Base-by-base conservation (phyloP, 2,329 filamentous ascomycete species). In the Fusarium sp. region DNA sequence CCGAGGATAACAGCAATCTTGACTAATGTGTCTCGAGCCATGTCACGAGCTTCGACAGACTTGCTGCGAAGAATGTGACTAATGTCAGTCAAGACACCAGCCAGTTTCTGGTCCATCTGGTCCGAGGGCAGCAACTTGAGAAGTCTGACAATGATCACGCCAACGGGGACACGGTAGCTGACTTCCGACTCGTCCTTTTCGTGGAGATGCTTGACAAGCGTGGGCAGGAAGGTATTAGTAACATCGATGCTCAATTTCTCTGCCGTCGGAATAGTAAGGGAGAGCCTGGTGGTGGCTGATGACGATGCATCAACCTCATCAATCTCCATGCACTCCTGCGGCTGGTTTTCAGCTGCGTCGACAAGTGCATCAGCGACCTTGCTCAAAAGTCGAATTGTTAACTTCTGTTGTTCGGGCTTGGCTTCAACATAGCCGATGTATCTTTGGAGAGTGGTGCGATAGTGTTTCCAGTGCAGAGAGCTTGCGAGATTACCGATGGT, bases 141-240 rank as follows among this genome's bases (percentile, higher is more conserved):
- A 21, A 98, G 87, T 81, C 97, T 97, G 68, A 97, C 92, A 46
- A 95, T 89, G 33, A 96, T 94, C 39, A 98, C 89, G 31, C 94
- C 95, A 10, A 97, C 92, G 2, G 95, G 95, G 38, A 98, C 92
- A 80, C 96, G 93, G 58, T 96, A 89, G 83, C 95, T 97, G 81
- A 99, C 95, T 55, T 94, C 95, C 3, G 94, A 91, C 80, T 99
- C 96, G 72, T 98, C 94, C 81, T 98, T 98, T 77, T 97, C 91
- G 76, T 98, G 95, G 33, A 98, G 88, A 79, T 97, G 96, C 49
- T 90, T 89, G n/a, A 92, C 87, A 37, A 99, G 83, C 23, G 93
- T 89, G 1, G 95, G 94, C 41, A 97, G 83, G 76, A 97, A 93
- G 69, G 91, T 91, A 25, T 89, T 88, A 44, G 89, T 88, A 58